Evolutionary conservation across 2,329 filamentous ascomycete genomes (phyloP), one percentile per base, ranked within the genome.

Genomic region (Elsinoe necatrix): DNA sequence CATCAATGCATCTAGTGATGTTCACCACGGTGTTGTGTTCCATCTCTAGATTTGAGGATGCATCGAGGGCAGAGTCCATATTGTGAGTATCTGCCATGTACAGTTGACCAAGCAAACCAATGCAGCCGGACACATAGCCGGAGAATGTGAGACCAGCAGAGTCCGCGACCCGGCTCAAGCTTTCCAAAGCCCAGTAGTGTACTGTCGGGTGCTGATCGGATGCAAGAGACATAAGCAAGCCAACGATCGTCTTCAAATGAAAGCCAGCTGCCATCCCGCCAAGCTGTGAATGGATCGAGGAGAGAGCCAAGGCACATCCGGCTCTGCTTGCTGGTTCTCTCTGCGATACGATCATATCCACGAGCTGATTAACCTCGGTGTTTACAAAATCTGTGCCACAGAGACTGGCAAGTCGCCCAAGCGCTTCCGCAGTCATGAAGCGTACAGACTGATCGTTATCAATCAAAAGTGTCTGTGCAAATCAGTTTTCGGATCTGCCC

Each of bases 241-340:
- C 87, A n/a, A 96, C 80, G 51, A 98, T 96, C 1, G 90, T 96
- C 74, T 97, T 97, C 52, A 98, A 78, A 68, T 98, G 93, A 64
- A 93, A 90, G 2, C 91, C 90, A 56, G 93, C 93, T 55, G 93
- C 93, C 91, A 98, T 97, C 57, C 93, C 92, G 57, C 93, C 95
- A 31, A 98, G 87, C 69, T 95, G 90, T 16, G 89, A 87, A 72
- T 98, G 91, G 54, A 98, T 97, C 57, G 86, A 87, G 7, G 93
- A 93, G 27, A 98, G 75, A 11, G 93, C 90, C 76, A 95, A 89
- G 14, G 95, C 93, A 71, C 92, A 98, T 9, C 93, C 93, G 43
- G 95, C 91, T 68, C 93, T 84, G 35, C 90, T 90, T 68, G 88
- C 92, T 0, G 93, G 93, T 68, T 98, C 93, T 56, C 92, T 81